These are phyloP conservation scores for Trametes coccinea DNA, from an alignment of 768 basidiomycete species.

Conservation along the genomic window DNA sequence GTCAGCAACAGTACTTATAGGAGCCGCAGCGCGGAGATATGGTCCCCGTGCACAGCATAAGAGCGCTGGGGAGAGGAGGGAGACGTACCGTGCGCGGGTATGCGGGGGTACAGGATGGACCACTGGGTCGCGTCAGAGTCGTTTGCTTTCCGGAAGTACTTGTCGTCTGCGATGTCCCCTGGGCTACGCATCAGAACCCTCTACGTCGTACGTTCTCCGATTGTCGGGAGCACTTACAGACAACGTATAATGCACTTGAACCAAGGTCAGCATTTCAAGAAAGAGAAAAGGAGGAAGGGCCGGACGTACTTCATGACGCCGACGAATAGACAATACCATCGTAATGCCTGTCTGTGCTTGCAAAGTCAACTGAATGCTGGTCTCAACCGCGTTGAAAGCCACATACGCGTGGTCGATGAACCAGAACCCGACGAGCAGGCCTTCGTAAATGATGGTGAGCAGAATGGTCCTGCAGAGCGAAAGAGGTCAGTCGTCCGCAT, in stretches of 20 bases:
- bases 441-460: constrained; percentile 82
- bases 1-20: not conserved
- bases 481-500: not conserved
- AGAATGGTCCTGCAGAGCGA: constrained; percentile 68
- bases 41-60: too few species aligned
- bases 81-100: constrained; percentile 69
- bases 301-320: constrained; percentile 78
- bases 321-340: constrained; percentile 82
- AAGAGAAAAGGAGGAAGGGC: too few species aligned
- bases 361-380: constrained; percentile 29
- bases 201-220: too few species aligned
- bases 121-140: constrained; percentile 94
- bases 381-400: not conserved
- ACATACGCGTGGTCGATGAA: constrained; percentile 89
- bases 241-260: constrained; percentile 75
- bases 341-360: constrained; percentile 56
- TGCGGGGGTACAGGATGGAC: constrained; percentile 65
- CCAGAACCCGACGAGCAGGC: constrained; percentile 89
- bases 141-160: constrained; percentile 92
- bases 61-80: too few species aligned
- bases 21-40: not conserved
- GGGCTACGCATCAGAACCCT: not conserved
- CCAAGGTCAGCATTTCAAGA: constrained; percentile 2
- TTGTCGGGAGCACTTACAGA: constrained; percentile 55
- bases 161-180: constrained; percentile 95